Percentiles rank a stretch among this genome's conserved stretches.
Conservation (phyloP, 441 rosid genomes). For the Capsella rubella region DNA sequence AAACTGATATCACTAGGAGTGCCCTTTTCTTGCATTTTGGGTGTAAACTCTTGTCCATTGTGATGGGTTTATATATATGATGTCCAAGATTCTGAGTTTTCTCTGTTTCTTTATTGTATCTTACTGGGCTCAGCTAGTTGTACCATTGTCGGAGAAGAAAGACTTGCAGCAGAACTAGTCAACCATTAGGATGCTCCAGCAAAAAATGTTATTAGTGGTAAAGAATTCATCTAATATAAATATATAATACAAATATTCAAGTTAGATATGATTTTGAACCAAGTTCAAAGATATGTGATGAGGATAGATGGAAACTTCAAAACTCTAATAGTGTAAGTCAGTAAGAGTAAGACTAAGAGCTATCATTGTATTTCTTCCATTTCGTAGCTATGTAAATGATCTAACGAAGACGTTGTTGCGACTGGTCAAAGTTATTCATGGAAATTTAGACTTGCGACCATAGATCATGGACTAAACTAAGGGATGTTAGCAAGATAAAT, state of each 20-base stretch:
- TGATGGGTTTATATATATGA: constrained; percentile 25
- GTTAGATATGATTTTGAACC: constrained; percentile 28
- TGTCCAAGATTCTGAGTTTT: constrained; percentile 14
- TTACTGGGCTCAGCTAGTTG: constrained; percentile 51
- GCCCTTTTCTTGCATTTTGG: background rate
- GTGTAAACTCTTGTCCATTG: background rate
- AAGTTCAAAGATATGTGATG: background rate
- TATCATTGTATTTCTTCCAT: constrained; percentile 23
- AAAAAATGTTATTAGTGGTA: constrained; percentile 18
- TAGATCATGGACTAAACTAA: constrained; percentile 11
- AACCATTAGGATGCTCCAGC: constrained; percentile 30
- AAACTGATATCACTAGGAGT: constrained; percentile 21
- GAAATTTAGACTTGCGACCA: constrained; percentile 6
- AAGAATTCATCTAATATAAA: constrained; percentile 4
- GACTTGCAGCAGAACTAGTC: constrained; percentile 44
- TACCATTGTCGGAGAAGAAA: constrained; percentile 64
- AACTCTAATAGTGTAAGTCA: background rate
- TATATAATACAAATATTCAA: background rate
- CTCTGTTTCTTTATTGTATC: constrained; percentile 15
- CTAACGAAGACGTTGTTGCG: background rate
- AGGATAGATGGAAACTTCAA: constrained; percentile 2
- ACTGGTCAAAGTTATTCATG: constrained; percentile 30
- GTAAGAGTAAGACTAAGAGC: background rate
- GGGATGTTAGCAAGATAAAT: too few species aligned
- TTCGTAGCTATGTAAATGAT: constrained; percentile 18